Conservation (phyloP, 2,329 filamentous ascomycete species). For the Gyromitra esculenta region DNA sequence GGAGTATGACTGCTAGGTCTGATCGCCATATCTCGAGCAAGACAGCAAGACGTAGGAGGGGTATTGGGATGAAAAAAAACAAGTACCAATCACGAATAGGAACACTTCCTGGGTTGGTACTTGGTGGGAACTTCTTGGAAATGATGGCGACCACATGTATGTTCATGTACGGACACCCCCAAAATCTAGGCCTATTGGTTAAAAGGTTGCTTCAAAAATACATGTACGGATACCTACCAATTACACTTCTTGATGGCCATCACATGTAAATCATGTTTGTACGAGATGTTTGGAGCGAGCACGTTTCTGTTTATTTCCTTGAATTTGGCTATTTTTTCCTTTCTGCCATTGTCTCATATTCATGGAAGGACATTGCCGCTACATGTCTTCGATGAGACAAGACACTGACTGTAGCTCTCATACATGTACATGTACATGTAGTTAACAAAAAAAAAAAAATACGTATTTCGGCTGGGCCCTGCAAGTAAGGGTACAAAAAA, state of each 20-base stretch:
- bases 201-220: no score
- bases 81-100: background rate
- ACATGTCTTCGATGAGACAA: slow-evolving; percentile 19
- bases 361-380: slow-evolving; percentile 1
- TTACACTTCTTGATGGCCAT: slow-evolving; percentile 5
- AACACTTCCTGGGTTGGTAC: background rate
- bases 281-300: slow-evolving; percentile 3
- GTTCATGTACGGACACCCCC: background rate
- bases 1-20: slow-evolving; percentile 8
- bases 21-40: slow-evolving; percentile 23
- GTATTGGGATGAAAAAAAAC: slow-evolving; percentile 3
- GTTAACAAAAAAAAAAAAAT: slow-evolving; percentile 11
- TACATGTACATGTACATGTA: background rate
- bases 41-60: slow-evolving; percentile 3
- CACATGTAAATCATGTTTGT: slow-evolving; percentile 31
- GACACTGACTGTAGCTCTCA: background rate
- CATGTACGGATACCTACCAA: slow-evolving; percentile 2
- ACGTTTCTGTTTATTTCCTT: slow-evolving; percentile 3
- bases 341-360: slow-evolving; percentile 18
- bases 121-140: slow-evolving; percentile 5
- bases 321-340: background rate
- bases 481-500: slow-evolving; percentile 4
- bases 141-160: slow-evolving; percentile 4
- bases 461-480: background rate
- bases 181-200: background rate